Conservation (phyloP, 495 filamentous ascomycete genomes). For the Cladorrhinum samala region DNA sequence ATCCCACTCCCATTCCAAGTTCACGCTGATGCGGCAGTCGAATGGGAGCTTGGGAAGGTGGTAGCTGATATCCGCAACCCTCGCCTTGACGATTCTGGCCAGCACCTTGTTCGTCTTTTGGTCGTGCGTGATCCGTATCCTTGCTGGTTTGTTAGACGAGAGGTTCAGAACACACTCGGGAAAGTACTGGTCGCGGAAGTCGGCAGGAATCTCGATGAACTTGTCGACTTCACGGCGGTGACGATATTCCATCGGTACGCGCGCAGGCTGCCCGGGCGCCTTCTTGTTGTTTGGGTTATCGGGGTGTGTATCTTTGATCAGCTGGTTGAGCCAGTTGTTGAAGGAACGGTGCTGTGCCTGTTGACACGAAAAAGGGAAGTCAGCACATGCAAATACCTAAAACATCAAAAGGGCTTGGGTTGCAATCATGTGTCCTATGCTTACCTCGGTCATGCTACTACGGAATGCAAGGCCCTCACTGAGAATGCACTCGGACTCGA, state of each 20-base stretch:
- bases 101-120: conserved; percentile 63
- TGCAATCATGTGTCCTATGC: conserved; percentile 18
- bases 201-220: conserved; percentile 69
- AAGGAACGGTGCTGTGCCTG: conserved; percentile 70
- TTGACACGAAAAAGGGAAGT: neutral
- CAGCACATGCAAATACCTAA: conserved; percentile 7
- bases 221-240: conserved; percentile 76
- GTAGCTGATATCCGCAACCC: conserved; percentile 77
- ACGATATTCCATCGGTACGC: conserved; percentile 70
- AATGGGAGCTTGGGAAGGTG: conserved; percentile 64
- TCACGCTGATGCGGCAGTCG: conserved; percentile 85
- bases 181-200: conserved; percentile 34
- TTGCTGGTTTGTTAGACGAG: conserved; percentile 50
- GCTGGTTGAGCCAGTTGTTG: conserved; percentile 74
- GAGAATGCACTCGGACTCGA: conserved; percentile 62
- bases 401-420: too few relatives aligned
- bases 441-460: conserved; percentile 81
- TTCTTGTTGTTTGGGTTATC: conserved; percentile 33
- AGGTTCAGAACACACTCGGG: conserved; percentile 42
- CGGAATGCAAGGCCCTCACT: conserved; percentile 54
- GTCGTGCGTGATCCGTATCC: conserved; percentile 72
- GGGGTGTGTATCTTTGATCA: conserved; percentile 49
- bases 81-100: conserved; percentile 82
- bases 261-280: conserved; percentile 15
- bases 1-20: conserved; percentile 82